phyloP scores from a whole-genome alignment of 306 rosid species.

The Pyrus betulifolia region DNA sequence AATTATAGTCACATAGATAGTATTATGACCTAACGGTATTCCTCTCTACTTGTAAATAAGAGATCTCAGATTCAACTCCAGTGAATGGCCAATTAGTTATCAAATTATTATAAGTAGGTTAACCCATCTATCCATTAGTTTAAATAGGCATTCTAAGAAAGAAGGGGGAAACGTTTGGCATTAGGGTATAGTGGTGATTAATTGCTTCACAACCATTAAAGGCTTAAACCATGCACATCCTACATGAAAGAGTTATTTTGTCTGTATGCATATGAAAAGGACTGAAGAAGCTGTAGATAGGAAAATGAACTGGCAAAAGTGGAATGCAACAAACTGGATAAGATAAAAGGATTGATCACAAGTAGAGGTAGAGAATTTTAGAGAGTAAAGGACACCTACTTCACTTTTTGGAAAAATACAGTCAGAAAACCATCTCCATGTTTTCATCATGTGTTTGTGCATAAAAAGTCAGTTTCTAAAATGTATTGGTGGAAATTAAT shows the following conservation, averaged over 20 bases:
- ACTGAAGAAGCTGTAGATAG: not conserved
- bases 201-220: not conserved
- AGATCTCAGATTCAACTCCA: fast-evolving
- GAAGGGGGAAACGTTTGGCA: too few species aligned
- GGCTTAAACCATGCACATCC: not conserved
- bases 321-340: conserved; percentile 5
- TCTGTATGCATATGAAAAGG: not conserved
- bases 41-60: fast-evolving
- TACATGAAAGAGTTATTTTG: conserved; percentile 22
- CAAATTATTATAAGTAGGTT: too few species aligned
- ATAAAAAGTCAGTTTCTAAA: not conserved
- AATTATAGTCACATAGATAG: too few species aligned
- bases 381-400: not conserved
- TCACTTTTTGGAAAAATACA: not conserved
- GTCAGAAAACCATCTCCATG: not conserved
- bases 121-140: too few species aligned
- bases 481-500: not conserved
- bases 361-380: not conserved
- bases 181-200: not conserved
- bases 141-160: too few species aligned
- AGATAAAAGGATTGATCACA: not conserved
- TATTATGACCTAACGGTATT: fast-evolving
- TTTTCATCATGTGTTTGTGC: not conserved
- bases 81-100: too few species aligned
- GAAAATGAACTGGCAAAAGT: conserved; percentile 8